Conservation (phyloP, 169 alveolate species). For the Plasmodium vivax region DNA sequence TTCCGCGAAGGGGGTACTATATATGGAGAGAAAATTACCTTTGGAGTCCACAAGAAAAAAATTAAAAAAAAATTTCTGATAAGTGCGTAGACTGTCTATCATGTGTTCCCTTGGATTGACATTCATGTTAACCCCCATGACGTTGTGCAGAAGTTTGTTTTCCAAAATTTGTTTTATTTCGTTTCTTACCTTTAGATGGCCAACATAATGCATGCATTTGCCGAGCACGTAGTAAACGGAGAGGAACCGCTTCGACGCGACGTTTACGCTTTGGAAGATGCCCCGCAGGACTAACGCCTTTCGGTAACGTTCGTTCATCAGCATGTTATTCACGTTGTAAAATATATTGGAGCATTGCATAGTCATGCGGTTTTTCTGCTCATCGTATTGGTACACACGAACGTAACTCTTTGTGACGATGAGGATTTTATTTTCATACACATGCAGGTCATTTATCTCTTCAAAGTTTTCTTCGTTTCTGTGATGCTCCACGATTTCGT, state of each 20-base stretch:
- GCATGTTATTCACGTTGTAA: conserved; percentile 4
- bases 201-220: background rate
- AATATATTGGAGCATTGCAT: conserved; percentile 6
- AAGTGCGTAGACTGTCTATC: conserved; percentile 46
- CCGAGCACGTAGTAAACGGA: background rate
- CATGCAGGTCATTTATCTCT: conserved; percentile 19
- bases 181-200: conserved; percentile 26
- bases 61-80: conserved; percentile 16
- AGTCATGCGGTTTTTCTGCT: background rate
- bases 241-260: conserved; percentile 4
- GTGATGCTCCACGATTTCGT: conserved; percentile 19
- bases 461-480: conserved; percentile 1
- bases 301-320: conserved; percentile 3
- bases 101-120: conserved; percentile 34
- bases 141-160: conserved; percentile 20
- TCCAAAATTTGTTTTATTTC: conserved; percentile 25
- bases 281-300: background rate
- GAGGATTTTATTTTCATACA: conserved; percentile 43
- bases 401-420: conserved; percentile 15
- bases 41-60: conserved; percentile 25
- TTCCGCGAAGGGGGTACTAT: background rate
- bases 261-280: conserved; percentile 19
- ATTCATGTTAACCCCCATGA: conserved; percentile 42
- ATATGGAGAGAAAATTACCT: conserved; percentile 27
- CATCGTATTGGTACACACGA: conserved; percentile 28